Evolutionary conservation across 176 grass and related monocot genomes (phyloP), one percentile per base, ranked within the genome.

Genomic region (Pontederia paniculata): DNA sequence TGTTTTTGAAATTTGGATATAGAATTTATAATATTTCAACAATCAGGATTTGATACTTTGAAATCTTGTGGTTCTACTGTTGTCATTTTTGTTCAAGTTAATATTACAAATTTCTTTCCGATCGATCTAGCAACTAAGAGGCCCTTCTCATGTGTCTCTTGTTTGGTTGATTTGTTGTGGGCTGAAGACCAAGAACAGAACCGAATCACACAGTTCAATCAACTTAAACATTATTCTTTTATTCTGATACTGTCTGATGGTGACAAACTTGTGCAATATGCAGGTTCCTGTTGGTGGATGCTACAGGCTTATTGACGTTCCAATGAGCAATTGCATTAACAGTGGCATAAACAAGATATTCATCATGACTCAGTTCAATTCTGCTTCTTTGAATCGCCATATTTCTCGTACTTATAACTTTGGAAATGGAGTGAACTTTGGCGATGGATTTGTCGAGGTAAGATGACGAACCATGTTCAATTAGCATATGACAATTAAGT

Each of bases 341-440:
- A 84, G 81, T 52, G 81, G 78, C 46, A 84, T 85, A 54, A 89
- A 89, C 63, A 89, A 85, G 68, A 84, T 89, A 70, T 89, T 89
- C 47, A 80, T 89, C 23, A 89, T 85, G 86, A 89, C 86, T 4
- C 86, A 89, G 44, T 89, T 85, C 81, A 89, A 89, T 37, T 89
- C 86, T 1, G 56, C 74, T 11, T 89, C 86, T 5, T 63, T 89
- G 16, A 84, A 89, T 82, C 81, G 86, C 3, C 86, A 85, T 45
- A 84, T 89, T 63, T 73, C 62, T 46, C 81, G 74, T 17, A 89
- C 86, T 0, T 89, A 89, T 48, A 81, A 81, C 65, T 77, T 78
- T n/a, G 86, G 86, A 17, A 83, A 80, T n/a, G 86, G 81, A 11
- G 60, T 89, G 58, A 81, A 75, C 58, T 89, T 89, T 55, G 76